phyloP scores from a whole-genome alignment of 2,329 filamentous ascomycete species.

The Hymenoscyphus linearis region DNA sequence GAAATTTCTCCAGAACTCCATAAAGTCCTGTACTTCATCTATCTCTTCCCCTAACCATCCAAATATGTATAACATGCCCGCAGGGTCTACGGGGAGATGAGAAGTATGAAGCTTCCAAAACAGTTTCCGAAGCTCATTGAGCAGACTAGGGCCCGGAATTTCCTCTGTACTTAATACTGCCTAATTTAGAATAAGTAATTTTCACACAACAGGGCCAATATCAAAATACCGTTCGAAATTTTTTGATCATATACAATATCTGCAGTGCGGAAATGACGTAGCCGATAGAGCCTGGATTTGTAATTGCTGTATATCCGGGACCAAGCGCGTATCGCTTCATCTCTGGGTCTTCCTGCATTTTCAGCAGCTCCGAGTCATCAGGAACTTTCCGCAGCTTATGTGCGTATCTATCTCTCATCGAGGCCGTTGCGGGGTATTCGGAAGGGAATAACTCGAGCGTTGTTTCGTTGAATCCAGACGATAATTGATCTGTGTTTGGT shows the following conservation, averaged over 20 bases:
- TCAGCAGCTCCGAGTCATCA: background rate
- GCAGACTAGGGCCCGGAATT: background rate
- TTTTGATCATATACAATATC: background rate
- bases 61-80: background rate
- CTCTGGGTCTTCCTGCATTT: background rate
- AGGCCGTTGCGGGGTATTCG: background rate
- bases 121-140: background rate
- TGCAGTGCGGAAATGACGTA: background rate
- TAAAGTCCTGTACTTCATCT: background rate
- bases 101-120: background rate
- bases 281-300: background rate
- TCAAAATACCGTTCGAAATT: background rate
- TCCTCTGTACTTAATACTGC: background rate
- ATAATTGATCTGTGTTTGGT: background rate
- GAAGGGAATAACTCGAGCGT: background rate
- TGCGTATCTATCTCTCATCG: background rate
- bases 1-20: background rate
- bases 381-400: background rate
- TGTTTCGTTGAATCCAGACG: background rate
- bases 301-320: background rate
- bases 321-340: background rate
- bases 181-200: background rate
- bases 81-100: background rate
- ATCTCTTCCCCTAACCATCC: background rate
- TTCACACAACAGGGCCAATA: background rate